These are phyloP conservation scores for Ogataea trehaloabstinens DNA, from an alignment of 805 yeast genomes.

Conservation along the genomic window DNA sequence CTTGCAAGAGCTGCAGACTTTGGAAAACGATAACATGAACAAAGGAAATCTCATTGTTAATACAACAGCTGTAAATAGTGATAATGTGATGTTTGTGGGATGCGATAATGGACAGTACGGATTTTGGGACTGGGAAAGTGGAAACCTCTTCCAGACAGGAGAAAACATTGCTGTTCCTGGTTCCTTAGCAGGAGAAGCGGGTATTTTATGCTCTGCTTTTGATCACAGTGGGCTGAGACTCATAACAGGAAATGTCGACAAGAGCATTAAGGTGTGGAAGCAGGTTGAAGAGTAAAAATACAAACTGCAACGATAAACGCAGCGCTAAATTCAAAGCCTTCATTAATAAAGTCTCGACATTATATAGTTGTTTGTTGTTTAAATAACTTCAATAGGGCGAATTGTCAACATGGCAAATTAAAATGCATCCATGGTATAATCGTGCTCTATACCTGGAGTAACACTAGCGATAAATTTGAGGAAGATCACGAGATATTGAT, in stretches of 20 bases:
- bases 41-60: constrained; percentile 53
- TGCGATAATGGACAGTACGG: constrained; percentile 78
- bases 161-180: constrained; percentile 65
- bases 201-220: constrained; percentile 68
- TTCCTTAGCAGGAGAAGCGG: constrained; percentile 60
- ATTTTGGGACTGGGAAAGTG: constrained; percentile 75
- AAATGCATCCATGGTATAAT: constrained; percentile 96
- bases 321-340: too few species aligned
- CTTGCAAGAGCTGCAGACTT: constrained; percentile 48
- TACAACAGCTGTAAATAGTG: constrained; percentile 59
- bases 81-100: constrained; percentile 72
- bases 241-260: constrained; percentile 89
- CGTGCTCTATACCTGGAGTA: constrained; percentile 96
- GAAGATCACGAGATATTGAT: constrained; percentile 86
- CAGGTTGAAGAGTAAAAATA: constrained; percentile 34
- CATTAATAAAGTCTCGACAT: too few species aligned
- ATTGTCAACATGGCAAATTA: too few species aligned
- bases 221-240: constrained; percentile 79
- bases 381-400: too few species aligned
- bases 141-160: constrained; percentile 56
- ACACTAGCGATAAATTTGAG: constrained; percentile 94
- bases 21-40: constrained; percentile 33
- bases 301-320: constrained; percentile 1
- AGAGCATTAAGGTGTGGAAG: constrained; percentile 75
- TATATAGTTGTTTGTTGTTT: too few species aligned